phyloP scores from a whole-genome alignment of 2,329 filamentous ascomycete genomes.

The Trichoderma lentiforme region DNA sequence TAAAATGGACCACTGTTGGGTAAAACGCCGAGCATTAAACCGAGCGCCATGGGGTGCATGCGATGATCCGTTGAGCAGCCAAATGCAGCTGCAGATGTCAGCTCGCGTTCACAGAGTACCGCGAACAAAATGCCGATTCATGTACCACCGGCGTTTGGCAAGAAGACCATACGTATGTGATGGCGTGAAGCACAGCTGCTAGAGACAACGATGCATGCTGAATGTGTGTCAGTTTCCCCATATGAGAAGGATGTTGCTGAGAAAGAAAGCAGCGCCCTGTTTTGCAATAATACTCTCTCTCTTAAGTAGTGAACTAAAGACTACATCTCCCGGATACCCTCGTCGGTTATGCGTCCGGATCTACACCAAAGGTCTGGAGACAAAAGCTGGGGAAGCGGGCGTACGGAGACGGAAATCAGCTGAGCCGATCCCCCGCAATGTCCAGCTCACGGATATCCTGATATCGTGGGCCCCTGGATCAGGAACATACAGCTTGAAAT shows the following conservation, averaged over 20 bases:
- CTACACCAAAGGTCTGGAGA: neutral
- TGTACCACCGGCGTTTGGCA: neutral
- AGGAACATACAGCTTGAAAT: neutral
- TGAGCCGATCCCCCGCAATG: neutral
- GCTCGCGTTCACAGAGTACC: neutral
- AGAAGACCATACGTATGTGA: neutral
- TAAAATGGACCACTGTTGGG: neutral
- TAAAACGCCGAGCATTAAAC: constrained; percentile 5
- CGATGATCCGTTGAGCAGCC: neutral
- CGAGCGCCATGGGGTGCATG: neutral
- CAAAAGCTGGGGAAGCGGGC: neutral
- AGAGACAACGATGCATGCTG: neutral
- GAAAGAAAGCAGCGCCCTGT: neutral
- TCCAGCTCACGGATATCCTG: neutral
- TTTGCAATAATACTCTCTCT: neutral
- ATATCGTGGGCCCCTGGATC: neutral
- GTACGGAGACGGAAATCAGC: neutral
- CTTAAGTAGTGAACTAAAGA: neutral
- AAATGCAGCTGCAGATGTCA: neutral
- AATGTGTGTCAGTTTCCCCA: neutral
- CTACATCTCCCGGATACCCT: neutral
- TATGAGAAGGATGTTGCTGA: neutral
- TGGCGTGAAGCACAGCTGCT: neutral
- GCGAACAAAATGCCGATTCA: neutral
- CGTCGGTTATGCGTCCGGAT: constrained; percentile 1